Evolutionary conservation across 306 rosid species (phyloP), one percentile per base, ranked within the genome.

Genomic region (Dryas alaskensis): DNA sequence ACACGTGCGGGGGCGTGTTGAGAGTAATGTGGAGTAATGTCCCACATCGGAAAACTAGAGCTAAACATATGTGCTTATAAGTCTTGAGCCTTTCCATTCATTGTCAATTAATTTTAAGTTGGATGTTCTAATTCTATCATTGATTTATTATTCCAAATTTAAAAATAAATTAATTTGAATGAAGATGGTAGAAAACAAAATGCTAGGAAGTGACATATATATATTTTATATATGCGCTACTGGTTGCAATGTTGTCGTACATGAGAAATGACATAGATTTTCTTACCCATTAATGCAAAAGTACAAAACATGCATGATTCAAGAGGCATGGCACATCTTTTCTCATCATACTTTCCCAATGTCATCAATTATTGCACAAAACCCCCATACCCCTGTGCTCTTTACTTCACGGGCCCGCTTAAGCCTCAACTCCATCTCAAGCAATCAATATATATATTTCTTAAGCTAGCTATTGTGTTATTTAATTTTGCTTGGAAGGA

Each of bases 351-450:
- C 55, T 80, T 72, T 66, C 67, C 73, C 70, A 19, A 74, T 51
- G 74, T 78, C 78, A 74, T 78, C 78, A 74, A 82, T 82, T 82
- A 82, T 77, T 77, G 82, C 71, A 31, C 43, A 19, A 52, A 60
- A 73, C 71, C 82, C 71, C 82, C 82, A 79, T 80, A 42, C 72
- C 68, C 17, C 12, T 9, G 2, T 31, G 37, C 37, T 8, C 25
- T 8, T 8, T 16, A 25, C 67, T 39, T 80, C 73, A 61, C 47
- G 72, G 80, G 69, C 68, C 75, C 74, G n/a, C 74, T 6, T 22
- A 51, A 44, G 48, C 60, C 54, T 53, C 12, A 22, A 25, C 12
- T n/a, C 12, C 47, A 4, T 44, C 47, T 44, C 47, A 44, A 44
- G 6, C 47, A 4, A 44, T 1, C 47, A 4, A 44, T 1, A 4